Conservation (phyloP, 2,329 filamentous ascomycete genomes). For the Allantophomopsis lycopodina region DNA sequence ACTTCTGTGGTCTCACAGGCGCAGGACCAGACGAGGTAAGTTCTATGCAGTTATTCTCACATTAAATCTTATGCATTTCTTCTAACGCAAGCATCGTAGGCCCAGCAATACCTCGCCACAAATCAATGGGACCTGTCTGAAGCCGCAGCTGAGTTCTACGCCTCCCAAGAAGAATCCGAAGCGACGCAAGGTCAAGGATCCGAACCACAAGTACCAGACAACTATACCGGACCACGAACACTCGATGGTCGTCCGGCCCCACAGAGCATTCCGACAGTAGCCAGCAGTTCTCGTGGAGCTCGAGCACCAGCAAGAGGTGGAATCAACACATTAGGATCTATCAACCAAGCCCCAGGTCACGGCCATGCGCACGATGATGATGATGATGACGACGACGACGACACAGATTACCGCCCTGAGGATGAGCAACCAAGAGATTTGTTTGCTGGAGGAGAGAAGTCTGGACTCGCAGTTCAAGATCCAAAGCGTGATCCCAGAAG, state of each 20-base stretch:
- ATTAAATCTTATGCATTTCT: constrained; percentile 1
- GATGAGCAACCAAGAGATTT: constrained; percentile 52
- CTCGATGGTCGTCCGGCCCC: constrained; percentile 47
- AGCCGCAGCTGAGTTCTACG: constrained; percentile 49
- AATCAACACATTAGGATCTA: constrained; percentile 44
- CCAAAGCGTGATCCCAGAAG: constrained; percentile 38
- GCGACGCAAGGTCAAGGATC: constrained; percentile 28
- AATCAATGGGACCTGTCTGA: constrained; percentile 53
- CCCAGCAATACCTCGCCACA: constrained; percentile 49
- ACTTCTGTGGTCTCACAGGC: constrained; percentile 43
- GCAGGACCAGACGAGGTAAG: constrained; percentile 31
- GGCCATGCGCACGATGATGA: constrained; percentile 39
- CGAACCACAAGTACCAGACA: constrained; percentile 17
- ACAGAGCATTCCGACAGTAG: constrained; percentile 18
- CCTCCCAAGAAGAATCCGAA: constrained; percentile 37
- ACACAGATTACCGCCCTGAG: constrained; percentile 29
- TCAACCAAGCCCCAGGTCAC: constrained; percentile 18
- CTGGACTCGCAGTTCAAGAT: constrained; percentile 54
- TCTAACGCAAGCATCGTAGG: constrained; percentile 27
- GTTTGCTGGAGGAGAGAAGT: constrained; percentile 80
- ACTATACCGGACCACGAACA: constrained; percentile 47
- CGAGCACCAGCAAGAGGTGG: constrained; percentile 22
- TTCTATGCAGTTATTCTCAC: constrained; percentile 2
- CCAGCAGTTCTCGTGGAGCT: constrained; percentile 10
- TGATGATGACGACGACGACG: constrained; percentile 45